These are phyloP conservation scores for Exophiala viscosa DNA, from an alignment of 2,329 filamentous ascomycete species.

Conservation along the genomic window DNA sequence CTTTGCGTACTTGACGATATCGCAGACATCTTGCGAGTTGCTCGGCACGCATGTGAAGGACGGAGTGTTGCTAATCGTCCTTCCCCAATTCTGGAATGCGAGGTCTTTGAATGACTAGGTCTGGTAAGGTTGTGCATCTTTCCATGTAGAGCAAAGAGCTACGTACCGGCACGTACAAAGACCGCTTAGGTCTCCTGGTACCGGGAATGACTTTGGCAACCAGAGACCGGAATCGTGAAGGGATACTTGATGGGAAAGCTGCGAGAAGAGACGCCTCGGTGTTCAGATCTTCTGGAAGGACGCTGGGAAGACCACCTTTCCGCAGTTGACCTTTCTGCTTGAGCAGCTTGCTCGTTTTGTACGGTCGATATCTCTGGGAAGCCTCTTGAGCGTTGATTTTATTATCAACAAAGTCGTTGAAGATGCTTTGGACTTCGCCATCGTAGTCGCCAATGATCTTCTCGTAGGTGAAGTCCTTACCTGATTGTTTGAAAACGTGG, in stretches of 20 bases:
- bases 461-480: slow-evolving; percentile 20
- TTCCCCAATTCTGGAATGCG: slow-evolving; percentile 20
- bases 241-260: slow-evolving; percentile 20
- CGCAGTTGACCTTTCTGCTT: slow-evolving; percentile 10
- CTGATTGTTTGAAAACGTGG: slow-evolving; percentile 18
- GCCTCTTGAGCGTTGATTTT: slow-evolving; percentile 22
- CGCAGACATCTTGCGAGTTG: slow-evolving; percentile 19
- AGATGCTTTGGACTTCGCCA: slow-evolving; percentile 15
- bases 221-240: slow-evolving; percentile 16
- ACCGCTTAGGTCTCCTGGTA: slow-evolving; percentile 15
- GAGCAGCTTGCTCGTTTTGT: slow-evolving; percentile 5
- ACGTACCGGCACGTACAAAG: slow-evolving; percentile 21
- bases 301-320: slow-evolving; percentile 9
- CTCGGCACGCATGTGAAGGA: slow-evolving; percentile 21
- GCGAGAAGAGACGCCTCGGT: slow-evolving; percentile 12
- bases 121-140: not conserved
- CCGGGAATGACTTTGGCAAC: slow-evolving; percentile 16
- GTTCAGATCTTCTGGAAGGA: slow-evolving; percentile 11
- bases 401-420: slow-evolving; percentile 24
- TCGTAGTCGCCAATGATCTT: slow-evolving; percentile 21
- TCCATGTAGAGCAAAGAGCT: not conserved
- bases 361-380: slow-evolving; percentile 13
- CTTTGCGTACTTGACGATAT: slow-evolving; percentile 24
- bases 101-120: slow-evolving; percentile 21
- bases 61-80: slow-evolving; percentile 17